Percentiles rank a stretch among this genome's conserved stretches.
Evolutionary conservation across 345 rosid species (phyloP).

Genomic region (Eucalyptus decipiens): DNA sequence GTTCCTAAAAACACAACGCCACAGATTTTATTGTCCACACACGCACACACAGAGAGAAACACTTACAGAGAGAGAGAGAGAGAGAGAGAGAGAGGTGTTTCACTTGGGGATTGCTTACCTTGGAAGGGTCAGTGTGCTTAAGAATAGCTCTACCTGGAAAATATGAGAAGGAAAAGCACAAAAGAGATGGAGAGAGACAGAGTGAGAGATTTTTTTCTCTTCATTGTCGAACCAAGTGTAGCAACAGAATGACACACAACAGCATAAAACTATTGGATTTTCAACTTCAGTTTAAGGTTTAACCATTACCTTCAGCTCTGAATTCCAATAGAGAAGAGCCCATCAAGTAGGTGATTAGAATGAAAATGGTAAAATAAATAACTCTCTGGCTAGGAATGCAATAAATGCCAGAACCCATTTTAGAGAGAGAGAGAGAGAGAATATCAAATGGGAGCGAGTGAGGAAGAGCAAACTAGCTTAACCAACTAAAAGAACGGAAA

Average conservation of each 20-base stretch:
- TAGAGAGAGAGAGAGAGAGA: neutral
- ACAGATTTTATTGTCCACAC: neutral
- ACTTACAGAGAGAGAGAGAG: neutral
- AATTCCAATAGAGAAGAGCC: neutral
- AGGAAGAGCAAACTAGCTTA: neutral
- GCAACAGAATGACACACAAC: neutral
- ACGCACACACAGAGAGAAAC: neutral
- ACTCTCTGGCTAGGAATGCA: neutral
- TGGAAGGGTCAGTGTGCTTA: conserved; percentile 7
- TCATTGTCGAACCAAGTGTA: neutral
- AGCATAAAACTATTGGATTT: neutral
- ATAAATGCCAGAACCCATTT: conserved; percentile 9
- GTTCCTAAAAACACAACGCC: neutral
- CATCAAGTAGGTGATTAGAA: neutral
- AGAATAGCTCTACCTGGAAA: conserved; percentile 50
- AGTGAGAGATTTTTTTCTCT: neutral
- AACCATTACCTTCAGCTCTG: neutral
- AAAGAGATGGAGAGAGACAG: neutral
- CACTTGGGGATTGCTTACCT: conserved; percentile 11
- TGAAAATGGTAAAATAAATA: conserved; percentile 4
- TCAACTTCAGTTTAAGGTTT: neutral
- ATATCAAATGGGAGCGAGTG: neutral
- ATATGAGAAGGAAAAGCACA: neutral
- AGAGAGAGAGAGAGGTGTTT: neutral
- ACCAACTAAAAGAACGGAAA: neutral